Evolutionary conservation across 1,284 basidiomycete genomes (phyloP), one percentile per base, ranked within the genome.

Genomic region (Coniferiporia weirii): DNA sequence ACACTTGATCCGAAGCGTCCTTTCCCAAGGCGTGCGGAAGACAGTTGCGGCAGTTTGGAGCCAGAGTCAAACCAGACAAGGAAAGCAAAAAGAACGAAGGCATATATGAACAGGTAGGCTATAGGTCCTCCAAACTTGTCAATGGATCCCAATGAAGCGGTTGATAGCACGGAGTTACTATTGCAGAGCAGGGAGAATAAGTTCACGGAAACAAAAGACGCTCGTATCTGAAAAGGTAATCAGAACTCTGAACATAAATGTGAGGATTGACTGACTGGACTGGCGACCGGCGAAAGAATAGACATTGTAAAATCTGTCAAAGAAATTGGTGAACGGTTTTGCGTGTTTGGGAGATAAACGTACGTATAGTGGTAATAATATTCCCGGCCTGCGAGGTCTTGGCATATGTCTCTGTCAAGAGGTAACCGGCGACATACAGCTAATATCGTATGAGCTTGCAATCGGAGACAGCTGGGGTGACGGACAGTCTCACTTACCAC

Each of bases 141-240:
- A 57, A 93, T 83, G 52, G 70, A 65, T 6, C 81, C 80, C 58
- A 83, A 72, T 0, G 79, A 76, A 1, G 75, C 68, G 0, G 77
- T 64, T 0, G 79, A 79, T 38, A 83, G 76, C 0, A 75, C 72
- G 7, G 75, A 75, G 0, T 75, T 70, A 7, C 85, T 85, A 61
- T 85, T 73, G 66, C 90, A 92, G 0, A 91, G 80, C 15, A 92
- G 73, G 5, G 83, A 86, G 70, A 92, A 93, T 1, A 90, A 70
- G 68, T 93, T 92, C 66, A 90, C 77, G 0, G 87, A 87, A 12
- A 93, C 80, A 35, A 91, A 77, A 0, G 81, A 80, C 0, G 89
- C 84, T 48, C 89, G 79, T 32, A 80, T 64, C 82, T 81, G 52
- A 48, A 19, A 63, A 64, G 22, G 43, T 61, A 61, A 3, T 63